Conservation (phyloP, 805 yeast species). For the Lachancea cidri region DNA sequence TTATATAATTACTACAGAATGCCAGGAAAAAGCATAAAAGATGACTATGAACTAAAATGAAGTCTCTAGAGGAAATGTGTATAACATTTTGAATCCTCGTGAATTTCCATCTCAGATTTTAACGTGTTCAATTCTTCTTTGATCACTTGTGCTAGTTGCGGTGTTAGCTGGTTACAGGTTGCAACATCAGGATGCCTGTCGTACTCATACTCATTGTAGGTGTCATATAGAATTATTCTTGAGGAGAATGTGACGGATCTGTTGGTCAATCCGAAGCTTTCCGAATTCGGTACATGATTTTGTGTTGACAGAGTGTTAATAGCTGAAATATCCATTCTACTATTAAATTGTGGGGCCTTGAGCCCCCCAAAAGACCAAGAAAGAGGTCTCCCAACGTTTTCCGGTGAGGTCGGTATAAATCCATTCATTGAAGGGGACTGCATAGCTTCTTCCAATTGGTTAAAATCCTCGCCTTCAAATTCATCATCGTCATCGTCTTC, state of each 20-base stretch:
- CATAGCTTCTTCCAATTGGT: constrained; percentile 9
- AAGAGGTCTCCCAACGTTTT: constrained; percentile 29
- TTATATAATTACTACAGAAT: background rate
- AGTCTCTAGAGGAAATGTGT: constrained; percentile 70
- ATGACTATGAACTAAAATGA: background rate
- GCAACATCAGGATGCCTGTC: constrained; percentile 92
- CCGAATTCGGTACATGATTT: background rate
- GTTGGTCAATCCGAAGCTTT: background rate
- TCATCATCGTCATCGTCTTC: constrained; percentile 14
- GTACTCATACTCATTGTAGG: constrained; percentile 76
- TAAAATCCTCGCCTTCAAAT: constrained; percentile 28
- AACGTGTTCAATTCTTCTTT: constrained; percentile 77
- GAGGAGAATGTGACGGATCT: constrained; percentile 63
- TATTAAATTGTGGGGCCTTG: constrained; percentile 50
- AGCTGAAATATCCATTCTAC: background rate
- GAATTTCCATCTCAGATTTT: constrained; percentile 79
- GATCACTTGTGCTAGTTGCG: constrained; percentile 77
- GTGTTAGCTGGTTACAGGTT: constrained; percentile 88
- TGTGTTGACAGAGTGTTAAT: background rate
- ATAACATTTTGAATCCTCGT: constrained; percentile 68
- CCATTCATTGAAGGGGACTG: constrained; percentile 13
- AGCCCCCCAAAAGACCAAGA: constrained; percentile 58
- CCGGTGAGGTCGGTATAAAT: constrained; percentile 18
- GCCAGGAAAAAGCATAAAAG: background rate
- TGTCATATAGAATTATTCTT: constrained; percentile 76